Evolutionary conservation across 2,329 filamentous ascomycete species (phyloP).

Genomic region (Tothia fuscella): DNA sequence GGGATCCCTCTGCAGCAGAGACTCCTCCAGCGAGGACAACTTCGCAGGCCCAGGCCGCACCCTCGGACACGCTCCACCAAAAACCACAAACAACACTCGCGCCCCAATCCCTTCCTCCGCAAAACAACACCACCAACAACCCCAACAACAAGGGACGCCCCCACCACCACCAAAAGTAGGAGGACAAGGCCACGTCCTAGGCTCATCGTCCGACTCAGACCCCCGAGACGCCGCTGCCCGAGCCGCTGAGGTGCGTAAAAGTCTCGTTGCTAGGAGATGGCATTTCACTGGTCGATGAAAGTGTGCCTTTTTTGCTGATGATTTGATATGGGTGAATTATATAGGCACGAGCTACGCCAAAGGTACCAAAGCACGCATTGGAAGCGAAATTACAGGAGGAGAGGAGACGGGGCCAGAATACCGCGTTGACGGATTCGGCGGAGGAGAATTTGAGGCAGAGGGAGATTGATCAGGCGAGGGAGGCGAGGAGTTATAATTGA

Average conservation of each 20-base stretch:
- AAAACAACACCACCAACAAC: not conserved
- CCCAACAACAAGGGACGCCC: slow-evolving; percentile 6
- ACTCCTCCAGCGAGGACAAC: slow-evolving; percentile 2
- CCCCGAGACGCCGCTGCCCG: slow-evolving; percentile 62
- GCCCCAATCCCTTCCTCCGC: slow-evolving; percentile 6
- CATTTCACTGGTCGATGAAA: no score
- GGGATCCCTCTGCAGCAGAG: slow-evolving; percentile 7
- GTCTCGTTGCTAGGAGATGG: no score
- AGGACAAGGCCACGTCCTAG: slow-evolving; percentile 52
- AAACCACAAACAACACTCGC: not conserved
- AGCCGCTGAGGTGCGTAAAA: slow-evolving; percentile 64
- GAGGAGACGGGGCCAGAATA: slow-evolving; percentile 58
- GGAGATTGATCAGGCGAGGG: slow-evolving; percentile 52
- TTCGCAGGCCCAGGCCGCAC: slow-evolving; percentile 7
- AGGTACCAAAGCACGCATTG: slow-evolving; percentile 35
- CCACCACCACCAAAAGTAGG: slow-evolving; percentile 34
- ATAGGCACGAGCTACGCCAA: slow-evolving; percentile 58
- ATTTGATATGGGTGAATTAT: slow-evolving; percentile 6
- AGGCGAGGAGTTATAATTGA: slow-evolving; percentile 48
- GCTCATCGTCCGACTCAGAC: slow-evolving; percentile 40
- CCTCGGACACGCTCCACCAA: not conserved
- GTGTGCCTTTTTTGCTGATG: not conserved
- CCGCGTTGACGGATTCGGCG: slow-evolving; percentile 57
- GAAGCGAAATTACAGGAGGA: slow-evolving; percentile 59
- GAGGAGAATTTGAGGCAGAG: slow-evolving; percentile 51